phyloP scores from a whole-genome alignment of 805 yeast species.

The Tetrapisispora pingtungensis region DNA sequence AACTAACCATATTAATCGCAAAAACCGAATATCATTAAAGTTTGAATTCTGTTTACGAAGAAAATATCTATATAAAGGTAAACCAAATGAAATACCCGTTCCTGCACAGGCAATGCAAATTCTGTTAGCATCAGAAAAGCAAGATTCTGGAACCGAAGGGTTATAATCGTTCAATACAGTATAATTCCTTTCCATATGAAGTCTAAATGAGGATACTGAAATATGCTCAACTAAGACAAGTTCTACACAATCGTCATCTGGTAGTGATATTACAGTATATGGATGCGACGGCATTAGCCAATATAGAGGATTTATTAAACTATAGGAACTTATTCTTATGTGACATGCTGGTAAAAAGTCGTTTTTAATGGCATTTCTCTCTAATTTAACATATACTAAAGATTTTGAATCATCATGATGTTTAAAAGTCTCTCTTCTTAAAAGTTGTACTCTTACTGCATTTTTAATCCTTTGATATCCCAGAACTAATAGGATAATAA shows the following conservation, averaged over 20 bases:
- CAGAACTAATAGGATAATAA: slow-evolving; percentile 6
- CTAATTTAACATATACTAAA: slow-evolving; percentile 19
- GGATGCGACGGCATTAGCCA: slow-evolving; percentile 60
- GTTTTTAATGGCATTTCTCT: slow-evolving; percentile 21
- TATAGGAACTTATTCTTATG: slow-evolving; percentile 37
- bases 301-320: slow-evolving; percentile 30
- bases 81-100: slow-evolving; percentile 57
- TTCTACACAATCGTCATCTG: slow-evolving; percentile 32
- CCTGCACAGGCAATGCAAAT: slow-evolving; percentile 59
- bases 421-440: slow-evolving; percentile 7
- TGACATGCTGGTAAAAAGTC: slow-evolving; percentile 48
- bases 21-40: slow-evolving; percentile 12
- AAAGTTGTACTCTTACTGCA: slow-evolving; percentile 9
- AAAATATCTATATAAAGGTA: slow-evolving; percentile 39
- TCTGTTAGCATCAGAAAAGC: slow-evolving; percentile 40
- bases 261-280: slow-evolving; percentile 44
- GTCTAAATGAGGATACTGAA: slow-evolving; percentile 16
- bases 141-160: slow-evolving; percentile 33
- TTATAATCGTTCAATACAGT: slow-evolving; percentile 37
- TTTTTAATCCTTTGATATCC: slow-evolving; percentile 10
- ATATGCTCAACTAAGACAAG: slow-evolving; percentile 36
- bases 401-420: slow-evolving; percentile 12
- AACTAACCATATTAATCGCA: slow-evolving; percentile 47
- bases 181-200: slow-evolving; percentile 28
- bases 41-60: slow-evolving; percentile 2